Evolutionary conservation across 192 early-diverging fungal species (phyloP), one percentile per base, ranked within the genome.

Genomic region (Podochytrium sp.): DNA sequence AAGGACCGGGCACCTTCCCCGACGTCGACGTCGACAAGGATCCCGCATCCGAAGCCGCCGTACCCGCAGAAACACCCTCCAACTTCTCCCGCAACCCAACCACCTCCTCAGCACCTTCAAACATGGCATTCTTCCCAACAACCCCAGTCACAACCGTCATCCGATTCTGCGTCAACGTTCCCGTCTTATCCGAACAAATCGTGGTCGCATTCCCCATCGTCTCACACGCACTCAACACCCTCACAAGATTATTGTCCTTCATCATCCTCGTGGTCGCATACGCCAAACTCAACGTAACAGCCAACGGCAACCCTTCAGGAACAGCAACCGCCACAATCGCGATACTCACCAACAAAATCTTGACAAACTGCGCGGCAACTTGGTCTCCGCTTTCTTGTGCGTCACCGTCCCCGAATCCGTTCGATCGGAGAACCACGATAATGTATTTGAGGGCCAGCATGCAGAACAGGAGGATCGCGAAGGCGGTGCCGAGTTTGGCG

Each of bases 171-270:
- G 98, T 99, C 57, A 98, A 82, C 5, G 98, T 99, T 34, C 98
- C 98, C 0, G 98, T 99, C 82, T 99, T 99, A 84, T 99, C 98
- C 16, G 94, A 96, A 81, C 98, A 99, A 30, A 99, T 90, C 0
- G 97, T 97, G 7, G 96, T 99, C 14, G 98, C 98, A 73, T 95
- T 97, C 32, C 87, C 87, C 98, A 99, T 99, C 30, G 96, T 98
- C 79, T 99, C 98, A 79, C 98, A 99, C 6, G 98, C 94, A 32
- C 92, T 90, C 25, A 99, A 84, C 41, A 97, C 90, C 34, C 98
- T 91, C 23, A 99, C 98, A 18, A 99, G 81, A 80, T 98, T 98
- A 65, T 97, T 96, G 81, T 99, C 97, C 57, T 95, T 93, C 65
- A 98, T 74, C 98, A 99, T 99, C 10, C 92, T 83, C 29, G 88